Evolutionary conservation across 2,329 filamentous ascomycete species (phyloP).

Genomic region (Lachnellula subtilissima): DNA sequence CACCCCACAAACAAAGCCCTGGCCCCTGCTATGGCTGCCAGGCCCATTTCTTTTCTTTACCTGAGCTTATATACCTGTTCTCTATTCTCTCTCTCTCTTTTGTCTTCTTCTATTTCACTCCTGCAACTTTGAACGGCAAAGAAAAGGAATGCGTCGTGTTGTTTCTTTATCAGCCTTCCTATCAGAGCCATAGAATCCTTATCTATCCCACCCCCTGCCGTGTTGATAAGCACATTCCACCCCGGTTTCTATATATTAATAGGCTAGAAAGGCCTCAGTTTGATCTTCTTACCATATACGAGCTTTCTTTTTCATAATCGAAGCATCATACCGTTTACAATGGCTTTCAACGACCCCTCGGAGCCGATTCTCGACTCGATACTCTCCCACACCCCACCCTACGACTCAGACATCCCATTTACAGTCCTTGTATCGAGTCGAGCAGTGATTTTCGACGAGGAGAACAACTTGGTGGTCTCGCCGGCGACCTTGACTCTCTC

Average conservation of each 20-base stretch:
- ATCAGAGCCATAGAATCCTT: constrained; percentile 7
- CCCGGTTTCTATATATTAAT: neutral
- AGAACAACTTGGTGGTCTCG: constrained; percentile 58
- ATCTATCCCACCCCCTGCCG: constrained; percentile 13
- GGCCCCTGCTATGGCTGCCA: neutral
- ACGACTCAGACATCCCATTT: constrained; percentile 41
- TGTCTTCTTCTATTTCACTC: constrained; percentile 5
- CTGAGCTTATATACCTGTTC: too few species aligned
- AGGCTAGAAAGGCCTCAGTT: neutral
- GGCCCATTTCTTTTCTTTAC: neutral
- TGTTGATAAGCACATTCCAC: constrained; percentile 25
- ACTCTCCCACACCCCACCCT: constrained; percentile 28
- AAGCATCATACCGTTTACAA: constrained; percentile 9
- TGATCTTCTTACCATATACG: neutral
- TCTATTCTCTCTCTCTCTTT: constrained; percentile 6
- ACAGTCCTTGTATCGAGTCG: constrained; percentile 79
- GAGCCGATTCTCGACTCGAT: constrained; percentile 24
- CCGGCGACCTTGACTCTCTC: constrained; percentile 82
- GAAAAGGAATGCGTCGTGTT: neutral
- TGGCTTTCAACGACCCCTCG: constrained; percentile 14
- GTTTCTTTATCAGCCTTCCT: constrained; percentile 1
- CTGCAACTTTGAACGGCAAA: neutral
- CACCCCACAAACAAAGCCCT: constrained; percentile 23
- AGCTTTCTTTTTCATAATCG: constrained; percentile 12
- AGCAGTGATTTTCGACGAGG: constrained; percentile 69